A percentile compares a stretch with the other conserved stretches of the same genome.
Conservation (phyloP, 2,329 filamentous ascomycete species). For the Cercospora sp. region DNA sequence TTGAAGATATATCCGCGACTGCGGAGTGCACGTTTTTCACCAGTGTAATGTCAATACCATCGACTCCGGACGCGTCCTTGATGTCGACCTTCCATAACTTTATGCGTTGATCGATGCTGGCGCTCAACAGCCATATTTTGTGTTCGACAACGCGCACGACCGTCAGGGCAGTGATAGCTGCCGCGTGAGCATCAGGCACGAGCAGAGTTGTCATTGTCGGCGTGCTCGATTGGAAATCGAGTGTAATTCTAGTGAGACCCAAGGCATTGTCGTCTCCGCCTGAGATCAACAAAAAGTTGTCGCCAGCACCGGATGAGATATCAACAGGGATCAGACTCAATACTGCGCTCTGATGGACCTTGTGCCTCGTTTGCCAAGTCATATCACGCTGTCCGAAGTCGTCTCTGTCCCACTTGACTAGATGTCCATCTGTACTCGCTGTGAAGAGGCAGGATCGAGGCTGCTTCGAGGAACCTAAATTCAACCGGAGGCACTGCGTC, state of each 20-base stretch:
- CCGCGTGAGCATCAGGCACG: constrained; percentile 65
- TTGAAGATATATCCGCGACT: constrained; percentile 57
- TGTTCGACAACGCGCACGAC: constrained; percentile 32
- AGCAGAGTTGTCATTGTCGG: constrained; percentile 38
- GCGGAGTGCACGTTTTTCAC: constrained; percentile 44
- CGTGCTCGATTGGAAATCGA: background rate
- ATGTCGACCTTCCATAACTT: constrained; percentile 48
- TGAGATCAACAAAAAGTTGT: constrained; percentile 61
- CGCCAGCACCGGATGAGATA: constrained; percentile 30
- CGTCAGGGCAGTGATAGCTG: constrained; percentile 64
- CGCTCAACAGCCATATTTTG: constrained; percentile 29
- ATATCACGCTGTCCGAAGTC: background rate
- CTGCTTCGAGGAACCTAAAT: constrained; percentile 25
- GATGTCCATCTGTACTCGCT: constrained; percentile 76
- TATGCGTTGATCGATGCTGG: constrained; percentile 51
- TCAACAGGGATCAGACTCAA: constrained; percentile 54
- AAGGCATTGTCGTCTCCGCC: constrained; percentile 89
- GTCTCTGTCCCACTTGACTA: constrained; percentile 58
- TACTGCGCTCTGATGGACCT: constrained; percentile 77
- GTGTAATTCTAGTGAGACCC: constrained; percentile 52
- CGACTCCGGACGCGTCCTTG: constrained; percentile 25
- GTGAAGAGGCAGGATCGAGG: constrained; percentile 58
- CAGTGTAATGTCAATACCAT: constrained; percentile 38
- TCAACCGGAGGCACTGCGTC: constrained; percentile 58
- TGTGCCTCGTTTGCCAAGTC: constrained; percentile 44